phyloP scores from a whole-genome alignment of 116 monocot genomes.

The Zostera marina region DNA sequence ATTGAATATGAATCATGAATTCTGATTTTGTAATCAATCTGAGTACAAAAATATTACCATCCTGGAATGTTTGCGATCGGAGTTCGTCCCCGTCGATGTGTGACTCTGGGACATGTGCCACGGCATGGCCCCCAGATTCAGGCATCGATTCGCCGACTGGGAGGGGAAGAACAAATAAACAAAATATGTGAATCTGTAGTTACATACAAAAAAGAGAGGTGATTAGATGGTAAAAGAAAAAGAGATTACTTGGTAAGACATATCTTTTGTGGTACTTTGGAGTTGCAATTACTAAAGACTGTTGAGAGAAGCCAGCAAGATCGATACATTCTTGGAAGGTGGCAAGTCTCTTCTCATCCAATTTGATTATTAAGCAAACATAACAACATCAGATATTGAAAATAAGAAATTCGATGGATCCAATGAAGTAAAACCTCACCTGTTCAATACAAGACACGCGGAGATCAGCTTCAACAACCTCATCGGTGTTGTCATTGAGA shows the following conservation, averaged over 20 bases:
- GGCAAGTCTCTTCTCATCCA: slow-evolving; percentile 32
- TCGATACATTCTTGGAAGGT: slow-evolving; percentile 53
- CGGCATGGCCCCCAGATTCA: slow-evolving; percentile 44
- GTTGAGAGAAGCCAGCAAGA: slow-evolving; percentile 57
- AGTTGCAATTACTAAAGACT: slow-evolving; percentile 48
- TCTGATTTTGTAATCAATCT: neutral
- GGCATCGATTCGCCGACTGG: slow-evolving; percentile 48
- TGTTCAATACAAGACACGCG: slow-evolving; percentile 78
- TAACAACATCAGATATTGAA: neutral
- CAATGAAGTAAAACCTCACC: too few relatives aligned
- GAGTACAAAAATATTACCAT: slow-evolving; percentile 17
- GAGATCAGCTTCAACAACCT: slow-evolving; percentile 45
- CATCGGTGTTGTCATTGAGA: slow-evolving; percentile 49
- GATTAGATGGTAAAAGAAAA: neutral
- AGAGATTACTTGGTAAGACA: slow-evolving; percentile 45
- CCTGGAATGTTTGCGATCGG: slow-evolving; percentile 18
- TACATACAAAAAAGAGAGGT: neutral
- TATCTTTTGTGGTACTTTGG: slow-evolving; percentile 91
- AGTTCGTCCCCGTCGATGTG: slow-evolving; percentile 7
- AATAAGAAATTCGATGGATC: too few relatives aligned
- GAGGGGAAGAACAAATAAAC: neutral
- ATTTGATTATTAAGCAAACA: slow-evolving; percentile 9
- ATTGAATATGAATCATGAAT: neutral
- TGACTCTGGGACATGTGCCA: slow-evolving; percentile 23
- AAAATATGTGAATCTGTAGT: neutral